Base-by-base conservation (phyloP, 345 rosid species). In the Rhizophora apiculata region DNA sequence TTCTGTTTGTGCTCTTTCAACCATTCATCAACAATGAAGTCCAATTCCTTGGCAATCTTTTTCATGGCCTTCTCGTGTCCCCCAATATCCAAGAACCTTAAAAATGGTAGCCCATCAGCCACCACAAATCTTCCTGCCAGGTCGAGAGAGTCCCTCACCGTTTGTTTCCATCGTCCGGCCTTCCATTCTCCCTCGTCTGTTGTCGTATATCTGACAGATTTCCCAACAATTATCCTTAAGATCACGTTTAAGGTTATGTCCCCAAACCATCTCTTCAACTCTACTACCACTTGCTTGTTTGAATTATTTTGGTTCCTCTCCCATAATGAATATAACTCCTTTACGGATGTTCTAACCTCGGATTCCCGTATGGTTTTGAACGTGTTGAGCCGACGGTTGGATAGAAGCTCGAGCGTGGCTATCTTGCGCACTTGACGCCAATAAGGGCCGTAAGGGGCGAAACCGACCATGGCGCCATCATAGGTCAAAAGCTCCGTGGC, bases 61-160 rank as follows among this genome's bases (percentile, higher is more conserved):
- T 69, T 76, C 86, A 78, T 78, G 11, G 46, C 58, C 69, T 43
- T 78, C 71, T 73, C 82, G 7, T 62, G 43, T n/a, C 77, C 83
- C 6, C 79, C 84, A 11, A 80, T 37, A 52, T 80, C 84, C 57
- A 80, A 6, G 74, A 73, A 76, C 39, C 82, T 66, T 56, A 81
- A 64, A 51, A 37, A 76, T 1, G 84, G 82, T 5, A 81, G 22
- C 11, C 74, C 76, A 58, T 80, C 83, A 15, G 77, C 65, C 46
- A 71, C 63, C 56, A 68, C 34, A 21, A 76, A 79, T 54, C 54
- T 70, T 30, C 79, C 82, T 24, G 68, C 1, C 31, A 49, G 43
- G 0, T 72, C 73, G 6, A 58, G 59, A 46, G 62, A 68, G 6
- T n/a, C 54, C 29, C 22, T 64, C 9, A 77, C 2, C 15, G 62